Percentiles rank a stretch among this genome's conserved stretches.
Conservation (phyloP, 164 flowering plant genomes). For the Protea cynaroides region DNA sequence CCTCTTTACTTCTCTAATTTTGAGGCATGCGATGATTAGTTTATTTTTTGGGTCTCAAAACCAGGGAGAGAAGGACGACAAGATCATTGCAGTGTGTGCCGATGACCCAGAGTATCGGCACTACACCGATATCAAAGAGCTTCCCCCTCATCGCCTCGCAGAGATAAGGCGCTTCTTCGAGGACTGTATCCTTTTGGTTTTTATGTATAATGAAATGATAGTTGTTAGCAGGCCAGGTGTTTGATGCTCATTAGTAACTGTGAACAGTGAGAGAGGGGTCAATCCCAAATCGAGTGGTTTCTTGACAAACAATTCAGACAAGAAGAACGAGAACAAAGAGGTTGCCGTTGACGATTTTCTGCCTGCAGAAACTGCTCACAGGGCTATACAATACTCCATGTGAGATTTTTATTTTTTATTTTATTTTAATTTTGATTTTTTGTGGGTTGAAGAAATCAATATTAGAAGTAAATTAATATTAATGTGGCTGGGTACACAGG, state of each 20-base stretch:
- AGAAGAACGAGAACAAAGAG: slow-evolving; percentile 68
- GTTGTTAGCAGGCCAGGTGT: neutral
- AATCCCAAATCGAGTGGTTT: slow-evolving; percentile 12
- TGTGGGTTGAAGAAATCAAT: too few species aligned
- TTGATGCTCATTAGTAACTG: neutral
- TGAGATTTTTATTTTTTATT: slow-evolving; percentile 15
- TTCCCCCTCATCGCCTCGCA: slow-evolving; percentile 60
- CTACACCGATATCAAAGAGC: slow-evolving; percentile 50
- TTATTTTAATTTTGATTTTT: too few species aligned
- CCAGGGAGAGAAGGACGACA: slow-evolving; percentile 76
- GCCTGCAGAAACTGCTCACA: slow-evolving; percentile 35
- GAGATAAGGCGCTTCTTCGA: slow-evolving; percentile 74
- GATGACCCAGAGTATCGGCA: slow-evolving; percentile 74
- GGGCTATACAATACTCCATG: slow-evolving; percentile 60
- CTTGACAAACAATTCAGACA: slow-evolving; percentile 40
- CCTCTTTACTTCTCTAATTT: neutral
- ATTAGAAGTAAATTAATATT: too few species aligned
- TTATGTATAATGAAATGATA: neutral
- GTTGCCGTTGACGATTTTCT: slow-evolving; percentile 57
- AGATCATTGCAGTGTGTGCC: slow-evolving; percentile 74
- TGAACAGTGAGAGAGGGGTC: too few species aligned
- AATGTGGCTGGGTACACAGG: too few species aligned
- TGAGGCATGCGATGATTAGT: neutral
- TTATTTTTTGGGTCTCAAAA: neutral
- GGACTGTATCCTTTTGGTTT: slow-evolving; percentile 53